These are phyloP conservation scores for Chytriomyces sp. DNA, from an alignment of 192 early-diverging fungal genomes.

Conservation along the genomic window DNA sequence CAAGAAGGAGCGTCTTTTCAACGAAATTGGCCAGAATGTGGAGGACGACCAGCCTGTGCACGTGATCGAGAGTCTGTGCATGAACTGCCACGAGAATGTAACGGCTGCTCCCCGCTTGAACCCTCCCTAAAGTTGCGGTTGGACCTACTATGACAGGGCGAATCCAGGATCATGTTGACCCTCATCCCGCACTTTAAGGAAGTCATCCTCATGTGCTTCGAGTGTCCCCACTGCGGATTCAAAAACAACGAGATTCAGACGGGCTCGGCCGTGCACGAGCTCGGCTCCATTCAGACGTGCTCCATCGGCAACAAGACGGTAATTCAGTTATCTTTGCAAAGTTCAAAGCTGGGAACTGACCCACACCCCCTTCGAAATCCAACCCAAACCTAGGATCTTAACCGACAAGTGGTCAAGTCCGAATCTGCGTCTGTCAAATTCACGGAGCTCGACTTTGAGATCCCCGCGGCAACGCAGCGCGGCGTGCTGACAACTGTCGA, in stretches of 20 bases:
- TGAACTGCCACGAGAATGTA: slow-evolving; percentile 86
- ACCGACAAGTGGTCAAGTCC: slow-evolving; percentile 90
- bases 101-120: not conserved
- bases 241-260: slow-evolving; percentile 72
- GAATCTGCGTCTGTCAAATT: slow-evolving; percentile 77
- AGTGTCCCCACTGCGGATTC: slow-evolving; percentile 86
- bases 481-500: slow-evolving; percentile 91
- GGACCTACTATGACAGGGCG: slow-evolving; percentile 57
- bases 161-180: slow-evolving; percentile 82
- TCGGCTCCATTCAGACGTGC: slow-evolving; percentile 72
- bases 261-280: slow-evolving; percentile 64
- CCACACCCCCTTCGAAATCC: not conserved
- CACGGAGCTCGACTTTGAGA: slow-evolving; percentile 85
- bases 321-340: slow-evolving; percentile 9
- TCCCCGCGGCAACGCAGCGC: slow-evolving; percentile 74
- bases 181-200: slow-evolving; percentile 93
- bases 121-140: not conserved
- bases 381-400: slow-evolving; percentile 62
- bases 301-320: slow-evolving; percentile 35
- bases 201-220: slow-evolving; percentile 79
- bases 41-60: slow-evolving; percentile 51
- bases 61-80: slow-evolving; percentile 88
- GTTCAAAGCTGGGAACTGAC: slow-evolving; percentile 49
- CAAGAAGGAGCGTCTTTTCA: slow-evolving; percentile 55
- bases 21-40: slow-evolving; percentile 67